Base-by-base conservation (phyloP, 2,329 filamentous ascomycete genomes). In the Colletotrichum musicola region DNA sequence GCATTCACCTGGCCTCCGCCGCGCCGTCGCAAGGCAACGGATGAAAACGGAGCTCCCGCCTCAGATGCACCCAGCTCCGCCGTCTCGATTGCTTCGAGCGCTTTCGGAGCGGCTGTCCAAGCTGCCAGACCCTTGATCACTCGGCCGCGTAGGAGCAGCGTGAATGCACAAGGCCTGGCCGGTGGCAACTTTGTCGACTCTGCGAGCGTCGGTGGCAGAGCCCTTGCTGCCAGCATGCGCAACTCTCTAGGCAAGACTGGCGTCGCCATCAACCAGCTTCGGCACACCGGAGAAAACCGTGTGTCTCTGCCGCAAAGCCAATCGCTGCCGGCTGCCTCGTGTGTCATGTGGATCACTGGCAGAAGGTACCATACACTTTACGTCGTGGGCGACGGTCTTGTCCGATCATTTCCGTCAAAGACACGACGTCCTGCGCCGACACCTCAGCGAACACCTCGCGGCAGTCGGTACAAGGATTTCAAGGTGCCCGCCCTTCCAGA, bases 1-100 rank as follows among this genome's bases (percentile, higher is more conserved):
- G 93, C 93, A 4, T 95, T 95, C 74, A 90, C 92, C 72, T 97
- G 95, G 95, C 95, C 95, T 47, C 93, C 94, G 25, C 90, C 89
- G 49, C 86, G 88, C 46, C 84, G 86, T 61, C 83, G 85, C 67
- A 80, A 78, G 69, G 81, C 79, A 59, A 75, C 75, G 44, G 81
- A 79, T 68, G 84, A 88, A 44, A 79, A 79, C 18, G 79, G 81
- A 13, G 80, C 83, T 14, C 83, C 86, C 12, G 76, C 82, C 6
- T 77, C 86, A 3, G 87, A 90, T 53, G 80, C 81, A 25, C 72
- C 83, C 2, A 82, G 77, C 44, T 87, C 86, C 5, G 88, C 90
- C 4, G 87, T 93, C 16, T 89, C 90, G 4, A 88, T 92, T 18
- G 92, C 92, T 1, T 91, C 92, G 42, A 93, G 88, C 69, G 87